Conservation (phyloP, 2,329 filamentous ascomycete genomes). For the Pseudogymnoascus pannorum region DNA sequence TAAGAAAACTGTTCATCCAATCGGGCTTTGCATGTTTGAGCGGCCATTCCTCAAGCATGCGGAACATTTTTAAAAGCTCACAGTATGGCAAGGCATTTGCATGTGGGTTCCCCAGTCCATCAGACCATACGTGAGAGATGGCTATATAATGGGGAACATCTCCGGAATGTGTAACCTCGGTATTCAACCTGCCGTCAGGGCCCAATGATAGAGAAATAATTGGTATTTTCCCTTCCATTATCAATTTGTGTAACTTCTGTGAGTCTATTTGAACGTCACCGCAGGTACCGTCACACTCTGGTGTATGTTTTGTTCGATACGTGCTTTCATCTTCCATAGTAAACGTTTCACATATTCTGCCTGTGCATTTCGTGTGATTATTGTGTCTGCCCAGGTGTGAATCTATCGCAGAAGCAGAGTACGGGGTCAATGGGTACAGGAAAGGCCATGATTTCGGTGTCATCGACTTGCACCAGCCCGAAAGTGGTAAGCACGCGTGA, state of each 20-base stretch:
- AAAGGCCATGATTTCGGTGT: neutral
- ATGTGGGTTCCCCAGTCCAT: slow-evolving; percentile 17
- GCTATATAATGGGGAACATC: slow-evolving; percentile 14
- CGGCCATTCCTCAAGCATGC: slow-evolving; percentile 4
- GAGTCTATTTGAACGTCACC: neutral
- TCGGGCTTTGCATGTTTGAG: neutral
- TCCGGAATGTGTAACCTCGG: neutral
- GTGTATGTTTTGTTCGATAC: neutral
- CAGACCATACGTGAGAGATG: slow-evolving; percentile 20
- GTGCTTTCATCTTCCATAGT: neutral
- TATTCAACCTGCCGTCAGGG: neutral
- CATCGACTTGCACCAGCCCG: neutral
- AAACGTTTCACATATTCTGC: neutral
- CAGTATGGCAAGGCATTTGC: slow-evolving; percentile 15
- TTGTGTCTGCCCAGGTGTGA: neutral
- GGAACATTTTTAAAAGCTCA: slow-evolving; percentile 11
- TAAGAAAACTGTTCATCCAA: slow-evolving; percentile 2
- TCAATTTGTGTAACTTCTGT: neutral
- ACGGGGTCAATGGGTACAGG: neutral
- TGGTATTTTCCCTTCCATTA: slow-evolving; percentile 4
- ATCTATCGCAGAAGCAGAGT: neutral
- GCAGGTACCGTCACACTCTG: neutral
- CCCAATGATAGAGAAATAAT: neutral
- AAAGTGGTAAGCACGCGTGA: neutral
- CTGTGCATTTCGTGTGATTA: neutral